Evolutionary conservation across 148 eudicot genomes (phyloP).

Genomic region (Rhododendron griersonianum): DNA sequence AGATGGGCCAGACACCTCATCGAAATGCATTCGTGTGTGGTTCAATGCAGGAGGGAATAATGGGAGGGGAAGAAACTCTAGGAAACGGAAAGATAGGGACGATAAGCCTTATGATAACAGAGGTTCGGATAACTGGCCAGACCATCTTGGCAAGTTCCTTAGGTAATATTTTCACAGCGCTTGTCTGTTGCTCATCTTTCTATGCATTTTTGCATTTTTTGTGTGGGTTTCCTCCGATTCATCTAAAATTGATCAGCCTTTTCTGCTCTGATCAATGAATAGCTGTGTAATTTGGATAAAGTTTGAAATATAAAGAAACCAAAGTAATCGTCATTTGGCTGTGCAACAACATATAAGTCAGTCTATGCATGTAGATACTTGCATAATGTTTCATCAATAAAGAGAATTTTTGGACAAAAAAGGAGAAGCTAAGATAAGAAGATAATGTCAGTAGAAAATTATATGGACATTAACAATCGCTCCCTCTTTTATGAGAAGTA

Average conservation of each 20-base stretch:
- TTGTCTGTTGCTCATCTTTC: neutral
- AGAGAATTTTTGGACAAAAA: neutral
- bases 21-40: slow-evolving; percentile 93
- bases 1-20: slow-evolving; percentile 69
- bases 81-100: slow-evolving; percentile 76
- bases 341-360: neutral
- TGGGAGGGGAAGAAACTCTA: slow-evolving; percentile 39
- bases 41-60: slow-evolving; percentile 48
- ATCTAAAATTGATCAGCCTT: neutral
- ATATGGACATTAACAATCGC: neutral
- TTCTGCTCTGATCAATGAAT: neutral
- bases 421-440: neutral
- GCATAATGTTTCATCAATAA: neutral
- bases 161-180: slow-evolving; percentile 40
- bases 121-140: slow-evolving; percentile 89
- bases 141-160: slow-evolving; percentile 75
- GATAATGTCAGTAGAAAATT: neutral
- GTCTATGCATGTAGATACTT: neutral
- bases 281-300: neutral
- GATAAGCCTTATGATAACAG: slow-evolving; percentile 76
- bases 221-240: neutral
- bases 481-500: neutral
- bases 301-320: neutral
- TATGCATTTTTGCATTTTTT: neutral
- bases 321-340: neutral